Evolutionary conservation across 2,329 filamentous ascomycete species (phyloP).

Genomic region (Alternaria arborescens): DNA sequence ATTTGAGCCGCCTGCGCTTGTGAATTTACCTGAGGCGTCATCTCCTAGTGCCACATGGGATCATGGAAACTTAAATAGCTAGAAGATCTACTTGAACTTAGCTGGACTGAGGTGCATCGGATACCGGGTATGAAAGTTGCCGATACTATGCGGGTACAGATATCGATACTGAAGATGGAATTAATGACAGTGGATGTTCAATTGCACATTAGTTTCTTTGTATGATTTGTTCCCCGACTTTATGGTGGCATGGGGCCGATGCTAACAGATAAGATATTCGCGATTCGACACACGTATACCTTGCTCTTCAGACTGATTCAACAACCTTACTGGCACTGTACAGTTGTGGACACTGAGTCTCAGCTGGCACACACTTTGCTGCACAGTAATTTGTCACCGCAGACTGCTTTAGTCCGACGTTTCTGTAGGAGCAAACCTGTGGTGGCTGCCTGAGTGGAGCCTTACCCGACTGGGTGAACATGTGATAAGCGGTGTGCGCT

Average conservation of each 20-base stretch:
- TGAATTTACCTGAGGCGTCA: not conserved
- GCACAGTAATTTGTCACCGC: conserved; percentile 11
- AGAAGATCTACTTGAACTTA: not conserved
- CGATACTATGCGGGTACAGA: not conserved
- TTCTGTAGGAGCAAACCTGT: not conserved
- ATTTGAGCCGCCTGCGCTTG: not conserved
- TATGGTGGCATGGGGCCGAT: not conserved
- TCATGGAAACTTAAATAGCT: not conserved
- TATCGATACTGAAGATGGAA: not conserved
- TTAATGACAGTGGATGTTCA: not conserved
- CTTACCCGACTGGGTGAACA: not conserved
- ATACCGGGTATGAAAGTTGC: not conserved
- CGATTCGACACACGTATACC: not conserved
- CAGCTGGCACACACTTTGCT: not conserved
- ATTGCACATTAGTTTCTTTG: not conserved
- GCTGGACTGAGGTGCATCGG: not conserved
- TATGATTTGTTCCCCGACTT: not conserved
- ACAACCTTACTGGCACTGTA: not conserved
- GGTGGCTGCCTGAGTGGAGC: conserved; percentile 3
- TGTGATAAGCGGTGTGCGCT: not conserved
- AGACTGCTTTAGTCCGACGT: not conserved
- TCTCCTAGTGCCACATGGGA: not conserved
- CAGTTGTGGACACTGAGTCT: not conserved
- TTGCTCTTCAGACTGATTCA: not conserved
- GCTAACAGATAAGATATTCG: not conserved